Base-by-base conservation (phyloP, 768 basidiomycete species). In the Collybiopsis luxurians region DNA sequence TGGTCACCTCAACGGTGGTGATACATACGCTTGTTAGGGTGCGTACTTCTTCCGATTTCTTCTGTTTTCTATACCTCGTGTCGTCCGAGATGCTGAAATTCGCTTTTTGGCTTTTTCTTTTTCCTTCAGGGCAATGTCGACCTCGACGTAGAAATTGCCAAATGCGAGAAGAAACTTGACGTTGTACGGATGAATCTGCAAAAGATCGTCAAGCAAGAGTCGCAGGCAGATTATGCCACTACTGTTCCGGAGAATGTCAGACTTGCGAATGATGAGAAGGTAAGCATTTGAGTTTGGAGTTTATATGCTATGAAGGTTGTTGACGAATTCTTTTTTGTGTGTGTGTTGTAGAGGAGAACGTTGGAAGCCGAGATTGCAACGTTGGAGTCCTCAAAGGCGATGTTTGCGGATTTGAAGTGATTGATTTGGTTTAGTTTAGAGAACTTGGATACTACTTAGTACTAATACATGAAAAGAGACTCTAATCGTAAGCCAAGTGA, bases 11-110 rank as follows among this genome's bases (percentile, higher is more conserved):
- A 5, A 85, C 86, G 2, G 75, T 93, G 31, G 82, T 86, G 21
- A 81, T 93, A 0, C 85, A 95, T 68, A 80, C 95, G 2, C 87
- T 95, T 57, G 94, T 99, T 36, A 80, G 88, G 73, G 94, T 94
- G 67, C 52, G 85, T 68, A 40, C 11, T 49, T n/a, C 44, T 13
- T 28, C 57, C 3, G 1, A 42, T 55, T 17, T 21, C 4, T 26
- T 26, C n/a, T 28, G 1, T 12, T 44, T 24, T 26, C 10, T 15
- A n/a, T n/a, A n/a, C n/a, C n/a, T n/a, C n/a, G n/a, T n/a, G n/a
- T n/a, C n/a, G n/a, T n/a, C n/a, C n/a, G n/a, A n/a, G n/a, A n/a
- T n/a, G n/a, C n/a, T n/a, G n/a, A n/a, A n/a, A n/a, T n/a, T n/a
- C n/a, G 46, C n/a, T 36, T 53, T 2, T 4, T 40, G 31, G 12